These are phyloP conservation scores for Oldenlandia corymbosa DNA, from an alignment of 257 asterid species.

Conservation along the genomic window DNA sequence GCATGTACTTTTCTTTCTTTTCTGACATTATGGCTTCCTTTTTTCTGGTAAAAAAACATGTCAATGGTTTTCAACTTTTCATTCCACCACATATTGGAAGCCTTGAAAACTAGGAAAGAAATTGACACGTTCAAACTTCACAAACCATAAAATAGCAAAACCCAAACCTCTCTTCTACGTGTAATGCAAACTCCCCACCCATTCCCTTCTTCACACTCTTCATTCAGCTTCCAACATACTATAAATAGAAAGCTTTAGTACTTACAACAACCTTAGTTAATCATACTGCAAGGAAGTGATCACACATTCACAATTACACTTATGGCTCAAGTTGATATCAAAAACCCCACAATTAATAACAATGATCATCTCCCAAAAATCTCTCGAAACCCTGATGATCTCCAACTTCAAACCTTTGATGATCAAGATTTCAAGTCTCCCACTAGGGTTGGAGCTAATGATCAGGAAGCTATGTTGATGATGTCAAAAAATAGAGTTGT, in stretches of 20 bases:
- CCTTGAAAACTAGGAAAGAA: slow-evolving; percentile 1
- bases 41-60: no score
- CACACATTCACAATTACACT: no score
- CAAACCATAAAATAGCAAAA: slow-evolving; percentile 38
- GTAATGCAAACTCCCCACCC: slow-evolving; percentile 20
- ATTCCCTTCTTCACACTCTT: background rate
- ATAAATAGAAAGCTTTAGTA: no score
- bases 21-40: background rate
- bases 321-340: background rate
- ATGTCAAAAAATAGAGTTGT: no score
- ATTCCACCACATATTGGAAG: slow-evolving; percentile 18
- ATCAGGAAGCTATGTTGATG: background rate
- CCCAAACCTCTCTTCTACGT: slow-evolving; percentile 13
- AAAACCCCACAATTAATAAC: background rate
- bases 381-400: background rate
- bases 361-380: background rate
- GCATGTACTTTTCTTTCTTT: no score
- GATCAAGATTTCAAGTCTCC: background rate
- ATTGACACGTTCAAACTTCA: slow-evolving; percentile 33
- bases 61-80: background rate
- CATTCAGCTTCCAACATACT: no score
- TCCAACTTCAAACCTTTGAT: no score
- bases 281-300: no score
- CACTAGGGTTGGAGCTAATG: background rate
- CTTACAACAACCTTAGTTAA: no score